Evolutionary conservation across 345 rosid species (phyloP).

Genomic region (Camelina hispida): DNA sequence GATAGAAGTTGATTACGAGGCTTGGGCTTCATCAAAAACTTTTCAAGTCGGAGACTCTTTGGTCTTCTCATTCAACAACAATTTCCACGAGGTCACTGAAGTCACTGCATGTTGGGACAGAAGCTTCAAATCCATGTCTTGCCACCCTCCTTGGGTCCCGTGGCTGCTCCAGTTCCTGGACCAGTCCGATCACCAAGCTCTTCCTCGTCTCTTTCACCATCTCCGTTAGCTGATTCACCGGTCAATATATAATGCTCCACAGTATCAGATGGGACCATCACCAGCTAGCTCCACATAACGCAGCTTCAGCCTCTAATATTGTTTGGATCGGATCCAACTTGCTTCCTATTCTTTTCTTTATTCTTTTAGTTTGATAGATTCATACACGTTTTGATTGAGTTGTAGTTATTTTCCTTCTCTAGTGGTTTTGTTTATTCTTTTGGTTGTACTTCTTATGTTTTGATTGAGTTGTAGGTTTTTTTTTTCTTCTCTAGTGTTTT

Average conservation of each 20-base stretch:
- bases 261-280: constrained; percentile 20
- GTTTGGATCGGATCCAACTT: too few relatives aligned
- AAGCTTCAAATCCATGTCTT: constrained; percentile 17
- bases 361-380: not conserved
- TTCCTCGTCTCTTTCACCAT: not conserved
- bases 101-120: constrained; percentile 5
- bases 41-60: constrained; percentile 35
- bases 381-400: not conserved
- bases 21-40: constrained; percentile 28
- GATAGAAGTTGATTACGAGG: constrained; percentile 1
- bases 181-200: not conserved
- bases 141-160: not conserved
- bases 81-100: constrained; percentile 18
- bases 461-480: too few relatives aligned
- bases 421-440: not conserved
- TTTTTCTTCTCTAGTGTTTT: too few relatives aligned
- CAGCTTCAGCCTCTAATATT: too few relatives aligned
- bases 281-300: constrained; percentile 10
- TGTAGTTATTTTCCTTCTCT: too few relatives aligned
- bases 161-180: constrained; percentile 15
- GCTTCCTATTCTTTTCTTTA: not conserved
- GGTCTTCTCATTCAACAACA: constrained; percentile 13
- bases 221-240: not conserved
- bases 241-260: constrained; percentile 9
- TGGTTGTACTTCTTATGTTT: not conserved